Conservation (phyloP, 331 rosid species). For the Cucumis variabilis region DNA sequence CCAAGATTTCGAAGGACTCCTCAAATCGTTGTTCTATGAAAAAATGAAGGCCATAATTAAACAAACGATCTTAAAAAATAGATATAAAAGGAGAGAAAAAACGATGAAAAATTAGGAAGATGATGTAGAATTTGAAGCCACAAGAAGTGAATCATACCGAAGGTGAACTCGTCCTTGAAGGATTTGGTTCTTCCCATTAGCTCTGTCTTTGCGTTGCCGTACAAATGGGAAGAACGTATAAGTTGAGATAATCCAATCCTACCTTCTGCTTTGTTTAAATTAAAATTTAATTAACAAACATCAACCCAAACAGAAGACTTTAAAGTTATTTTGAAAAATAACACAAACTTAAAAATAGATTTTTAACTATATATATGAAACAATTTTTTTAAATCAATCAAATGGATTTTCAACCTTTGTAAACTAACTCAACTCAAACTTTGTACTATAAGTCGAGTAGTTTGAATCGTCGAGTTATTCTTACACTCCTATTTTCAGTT, state of each 20-base stretch:
- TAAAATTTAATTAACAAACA: no score
- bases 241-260: background rate
- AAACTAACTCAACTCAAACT: no score
- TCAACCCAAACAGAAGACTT: no score
- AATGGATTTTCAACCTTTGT: no score
- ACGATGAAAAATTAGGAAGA: background rate
- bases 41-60: constrained; percentile 4
- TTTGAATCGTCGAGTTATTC: no score
- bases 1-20: constrained; percentile 66
- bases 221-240: background rate
- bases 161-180: constrained; percentile 64
- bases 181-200: constrained; percentile 56
- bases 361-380: no score
- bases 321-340: no score
- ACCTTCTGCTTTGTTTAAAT: no score
- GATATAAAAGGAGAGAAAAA: background rate
- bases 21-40: constrained; percentile 64
- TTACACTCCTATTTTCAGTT: no score
- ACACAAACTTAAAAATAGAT: no score
- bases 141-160: constrained; percentile 45
- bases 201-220: background rate
- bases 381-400: no score
- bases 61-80: background rate
- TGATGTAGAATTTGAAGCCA: background rate
- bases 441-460: no score